phyloP scores from a whole-genome alignment of 1,284 basidiomycete species.

The Ceratobasidium sp. region DNA sequence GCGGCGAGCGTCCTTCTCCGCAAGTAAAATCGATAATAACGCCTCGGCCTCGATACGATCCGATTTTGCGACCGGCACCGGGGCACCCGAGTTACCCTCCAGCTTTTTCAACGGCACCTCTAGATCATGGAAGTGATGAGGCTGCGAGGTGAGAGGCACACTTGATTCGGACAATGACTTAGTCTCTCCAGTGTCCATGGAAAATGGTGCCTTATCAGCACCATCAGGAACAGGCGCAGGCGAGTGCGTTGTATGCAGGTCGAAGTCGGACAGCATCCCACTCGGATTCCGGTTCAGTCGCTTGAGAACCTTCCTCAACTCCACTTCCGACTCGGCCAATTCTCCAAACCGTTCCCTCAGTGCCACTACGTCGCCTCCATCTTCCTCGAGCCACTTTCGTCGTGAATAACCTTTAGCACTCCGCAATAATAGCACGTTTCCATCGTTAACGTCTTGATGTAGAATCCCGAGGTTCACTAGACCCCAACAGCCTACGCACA shows the following conservation, averaged over 20 bases:
- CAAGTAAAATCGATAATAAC: too few species aligned
- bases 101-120: too few species aligned
- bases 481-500: slow-evolving; percentile 11
- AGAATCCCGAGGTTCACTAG: background rate
- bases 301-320: background rate
- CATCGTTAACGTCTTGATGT: slow-evolving; percentile 14
- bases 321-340: background rate
- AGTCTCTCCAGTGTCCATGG: too few species aligned
- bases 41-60: too few species aligned
- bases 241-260: slow-evolving; percentile 5
- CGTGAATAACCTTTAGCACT: background rate
- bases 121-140: too few species aligned
- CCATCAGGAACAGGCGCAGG: too few species aligned
- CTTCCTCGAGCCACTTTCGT: background rate
- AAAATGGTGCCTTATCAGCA: too few species aligned
- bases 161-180: too few species aligned
- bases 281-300: background rate
- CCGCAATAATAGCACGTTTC: slow-evolving; percentile 11
- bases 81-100: too few species aligned
- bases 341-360: background rate
- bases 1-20: too few species aligned
- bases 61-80: too few species aligned
- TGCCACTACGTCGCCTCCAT: background rate
- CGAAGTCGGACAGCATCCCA: slow-evolving; percentile 13
- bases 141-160: too few species aligned